A percentile compares a stretch with the other conserved stretches of the same genome.
Evolutionary conservation across 805 yeast species (phyloP).

Genomic region (Ogataea kodamae): DNA sequence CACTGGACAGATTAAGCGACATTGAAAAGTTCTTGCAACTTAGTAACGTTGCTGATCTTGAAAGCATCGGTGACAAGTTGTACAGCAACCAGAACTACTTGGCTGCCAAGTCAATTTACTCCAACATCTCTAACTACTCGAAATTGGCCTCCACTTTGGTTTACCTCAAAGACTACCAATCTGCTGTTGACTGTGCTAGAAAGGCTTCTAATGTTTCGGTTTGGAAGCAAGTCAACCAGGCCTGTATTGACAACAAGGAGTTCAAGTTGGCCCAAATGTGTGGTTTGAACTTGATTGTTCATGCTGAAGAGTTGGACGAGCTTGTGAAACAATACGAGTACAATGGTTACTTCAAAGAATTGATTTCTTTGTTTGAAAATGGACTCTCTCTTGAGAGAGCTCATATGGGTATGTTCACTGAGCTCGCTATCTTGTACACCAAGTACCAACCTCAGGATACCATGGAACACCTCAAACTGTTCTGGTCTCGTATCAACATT

Average conservation of each 20-base stretch:
- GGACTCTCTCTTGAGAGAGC: conserved; percentile 97
- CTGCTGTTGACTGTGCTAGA: conserved; percentile 98
- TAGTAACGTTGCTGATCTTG: conserved; percentile 90
- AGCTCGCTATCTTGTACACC: conserved; percentile 84
- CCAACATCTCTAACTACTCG: conserved; percentile 88
- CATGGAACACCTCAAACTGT: conserved; percentile 93
- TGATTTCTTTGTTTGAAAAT: conserved; percentile 88
- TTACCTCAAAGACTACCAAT: conserved; percentile 85
- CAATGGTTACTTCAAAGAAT: conserved; percentile 87
- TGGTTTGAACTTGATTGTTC: conserved; percentile 94
- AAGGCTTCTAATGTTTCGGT: conserved; percentile 91
- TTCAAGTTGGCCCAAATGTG: conserved; percentile 97
- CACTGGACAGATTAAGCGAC: conserved; percentile 67
- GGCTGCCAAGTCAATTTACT: conserved; percentile 86
- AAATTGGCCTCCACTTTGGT: conserved; percentile 96
- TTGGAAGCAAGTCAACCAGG: conserved; percentile 97
- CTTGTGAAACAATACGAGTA: conserved; percentile 82
- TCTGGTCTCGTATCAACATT: conserved; percentile 97
- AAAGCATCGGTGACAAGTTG: conserved; percentile 86
- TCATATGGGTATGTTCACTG: conserved; percentile 99
- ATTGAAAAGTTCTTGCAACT: conserved; percentile 81
- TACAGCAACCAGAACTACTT: conserved; percentile 78
- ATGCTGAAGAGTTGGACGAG: conserved; percentile 94
- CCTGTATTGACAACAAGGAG: conserved; percentile 92
- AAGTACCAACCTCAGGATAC: conserved; percentile 87